Percentiles rank a stretch among this genome's conserved stretches.
Evolutionary conservation across 2,329 filamentous ascomycete species (phyloP).

Genomic region (Fusarium sambucinum): DNA sequence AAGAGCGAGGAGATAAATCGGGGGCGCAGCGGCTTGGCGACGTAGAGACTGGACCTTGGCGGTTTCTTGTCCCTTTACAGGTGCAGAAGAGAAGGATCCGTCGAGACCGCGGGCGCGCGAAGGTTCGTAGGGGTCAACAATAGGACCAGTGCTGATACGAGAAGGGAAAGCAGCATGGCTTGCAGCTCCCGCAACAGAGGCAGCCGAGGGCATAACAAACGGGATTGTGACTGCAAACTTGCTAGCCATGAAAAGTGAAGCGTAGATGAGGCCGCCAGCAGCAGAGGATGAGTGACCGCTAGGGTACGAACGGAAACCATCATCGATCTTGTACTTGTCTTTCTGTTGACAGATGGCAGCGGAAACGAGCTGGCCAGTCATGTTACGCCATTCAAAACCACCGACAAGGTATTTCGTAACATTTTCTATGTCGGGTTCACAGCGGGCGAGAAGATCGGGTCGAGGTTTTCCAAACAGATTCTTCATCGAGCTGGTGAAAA

Average conservation of each 20-base stretch:
- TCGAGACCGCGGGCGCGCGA: constrained; percentile 39
- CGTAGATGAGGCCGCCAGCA: constrained; percentile 84
- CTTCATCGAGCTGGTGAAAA: constrained; percentile 89
- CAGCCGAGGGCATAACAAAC: constrained; percentile 68
- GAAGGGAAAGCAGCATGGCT: constrained; percentile 81
- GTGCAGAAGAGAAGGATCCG: constrained; percentile 36
- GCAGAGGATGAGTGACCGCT: constrained; percentile 71
- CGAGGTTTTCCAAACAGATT: constrained; percentile 77
- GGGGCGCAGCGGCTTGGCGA: constrained; percentile 83
- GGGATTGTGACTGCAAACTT: constrained; percentile 83
- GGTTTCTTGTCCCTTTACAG: constrained; percentile 49
- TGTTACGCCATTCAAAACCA: constrained; percentile 65
- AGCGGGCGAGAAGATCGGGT: constrained; percentile 85
- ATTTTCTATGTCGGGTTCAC: constrained; percentile 77
- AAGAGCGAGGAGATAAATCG: constrained; percentile 79
- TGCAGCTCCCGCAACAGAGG: constrained; percentile 60
- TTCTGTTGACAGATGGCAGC: constrained; percentile 79
- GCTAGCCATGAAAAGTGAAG: constrained; percentile 87
- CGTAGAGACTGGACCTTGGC: constrained; percentile 59
- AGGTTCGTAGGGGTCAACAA: constrained; percentile 54
- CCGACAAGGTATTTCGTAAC: constrained; percentile 72
- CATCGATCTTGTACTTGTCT: constrained; percentile 71
- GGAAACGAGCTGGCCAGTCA: constrained; percentile 77
- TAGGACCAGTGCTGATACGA: constrained; percentile 62
- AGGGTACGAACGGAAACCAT: constrained; percentile 85